Conservation (phyloP, 331 rosid genomes). For the Rhamnella rubrinervis region DNA sequence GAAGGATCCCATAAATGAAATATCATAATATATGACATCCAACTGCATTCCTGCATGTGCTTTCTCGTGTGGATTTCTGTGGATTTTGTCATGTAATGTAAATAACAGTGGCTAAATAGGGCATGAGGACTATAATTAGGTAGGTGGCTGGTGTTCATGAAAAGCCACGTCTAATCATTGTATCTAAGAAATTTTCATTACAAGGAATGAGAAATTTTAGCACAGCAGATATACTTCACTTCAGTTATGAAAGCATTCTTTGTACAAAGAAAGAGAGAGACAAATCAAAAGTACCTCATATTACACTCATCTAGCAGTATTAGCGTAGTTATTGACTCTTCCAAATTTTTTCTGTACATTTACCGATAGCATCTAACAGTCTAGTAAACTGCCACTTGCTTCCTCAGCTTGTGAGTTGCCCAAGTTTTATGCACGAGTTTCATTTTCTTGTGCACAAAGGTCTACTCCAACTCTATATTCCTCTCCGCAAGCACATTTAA, state of each 20-base stretch:
- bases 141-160: too few species aligned
- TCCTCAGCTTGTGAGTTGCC: constrained; percentile 14
- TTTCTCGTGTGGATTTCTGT: too few species aligned
- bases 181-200: too few species aligned
- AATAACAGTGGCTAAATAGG: too few species aligned
- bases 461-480: constrained; percentile 55
- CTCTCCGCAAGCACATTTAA: constrained; percentile 79
- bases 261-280: neutral
- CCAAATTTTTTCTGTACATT: neutral
- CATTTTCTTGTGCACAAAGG: constrained; percentile 31
- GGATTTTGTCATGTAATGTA: too few species aligned
- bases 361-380: constrained; percentile 20
- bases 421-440: neutral
- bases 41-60: neutral
- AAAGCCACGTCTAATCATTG: too few species aligned
- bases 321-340: neutral
- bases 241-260: too few species aligned
- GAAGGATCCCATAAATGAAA: neutral
- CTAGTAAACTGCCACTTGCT: constrained; percentile 21
- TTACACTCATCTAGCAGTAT: constrained; percentile 8
- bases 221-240: too few species aligned
- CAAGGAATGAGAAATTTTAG: too few species aligned
- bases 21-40: neutral
- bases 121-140: too few species aligned
- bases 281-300: too few species aligned